Evolutionary conservation across 805 yeast species (phyloP), one percentile per base, ranked within the genome.

Genomic region (Candida vartiovaarae): DNA sequence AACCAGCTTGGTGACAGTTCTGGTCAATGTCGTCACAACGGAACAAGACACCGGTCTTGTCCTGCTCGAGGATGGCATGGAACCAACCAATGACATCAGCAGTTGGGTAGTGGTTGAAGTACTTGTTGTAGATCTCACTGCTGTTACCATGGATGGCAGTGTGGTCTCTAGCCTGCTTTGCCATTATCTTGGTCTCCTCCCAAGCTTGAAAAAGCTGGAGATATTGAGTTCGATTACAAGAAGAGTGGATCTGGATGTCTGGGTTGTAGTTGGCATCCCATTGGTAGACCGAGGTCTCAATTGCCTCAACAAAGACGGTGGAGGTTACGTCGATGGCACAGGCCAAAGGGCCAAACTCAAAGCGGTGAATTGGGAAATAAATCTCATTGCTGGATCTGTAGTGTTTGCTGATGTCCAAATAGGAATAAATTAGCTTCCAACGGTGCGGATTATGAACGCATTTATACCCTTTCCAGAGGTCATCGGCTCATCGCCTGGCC

Each of bases 21-120:
- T 65, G 67, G 46, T 67, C 71, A 11, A 57, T 49, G 44, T 67
- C 67, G 47, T 68, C 73, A 59, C 72, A 68, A 38, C 72, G 56
- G 51, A 63, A 61, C 10, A 66, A 40, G 23, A 60, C 53, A 33
- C 62, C 63, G 23, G 56, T 55, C 44, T 67, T 67, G 26, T 63
- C 57, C 31, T 63, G 62, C 36, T 59, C 56, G n/a, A 62, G 56
- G 32, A 66, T 39, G 34, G 53, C 54, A n/a, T 64, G 67, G 36
- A 54, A 57, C 44, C 59, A 51, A 29, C 73, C 72, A 38, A 65
- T 45, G 11, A 68, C 71, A 34, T 61, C 62, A 30, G 60, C 63
- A 31, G 63, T 51, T 30, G 62, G 58, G 23, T 67, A 63, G 42
- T 64, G 51, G 38, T 71, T 72, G 46, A 68, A 68, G 60, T 68